Percentiles rank a stretch among this genome's conserved stretches.
phyloP scores from a whole-genome alignment of 331 rosid species.

The Erythrophleum ivorense region DNA sequence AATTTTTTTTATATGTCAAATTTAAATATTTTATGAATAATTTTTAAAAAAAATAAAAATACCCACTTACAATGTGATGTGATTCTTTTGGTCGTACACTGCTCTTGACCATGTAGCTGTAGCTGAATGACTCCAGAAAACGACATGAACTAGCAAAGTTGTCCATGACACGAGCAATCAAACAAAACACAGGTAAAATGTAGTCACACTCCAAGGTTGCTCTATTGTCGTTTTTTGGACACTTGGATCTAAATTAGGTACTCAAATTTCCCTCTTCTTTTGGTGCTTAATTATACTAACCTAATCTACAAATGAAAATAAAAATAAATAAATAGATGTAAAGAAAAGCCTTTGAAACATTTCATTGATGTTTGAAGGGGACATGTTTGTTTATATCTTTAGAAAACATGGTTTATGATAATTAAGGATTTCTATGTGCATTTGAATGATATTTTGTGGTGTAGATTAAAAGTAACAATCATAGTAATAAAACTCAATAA shows the following conservation, averaged over 20 bases:
- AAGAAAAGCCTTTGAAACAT: slow-evolving; percentile 30
- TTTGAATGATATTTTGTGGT: slow-evolving; percentile 17
- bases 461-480: slow-evolving; percentile 25
- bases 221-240: slow-evolving; percentile 55
- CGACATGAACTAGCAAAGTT: slow-evolving; percentile 48
- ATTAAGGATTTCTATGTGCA: not conserved
- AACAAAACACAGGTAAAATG: slow-evolving; percentile 50
- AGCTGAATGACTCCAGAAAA: slow-evolving; percentile 45
- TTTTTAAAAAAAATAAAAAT: too few relatives aligned
- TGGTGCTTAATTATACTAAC: slow-evolving; percentile 15
- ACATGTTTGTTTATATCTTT: slow-evolving; percentile 36
- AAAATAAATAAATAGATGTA: not conserved
- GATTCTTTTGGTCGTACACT: not conserved
- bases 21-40: too few relatives aligned
- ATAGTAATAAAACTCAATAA: not conserved
- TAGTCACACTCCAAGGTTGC: slow-evolving; percentile 33
- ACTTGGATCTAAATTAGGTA: slow-evolving; percentile 41
- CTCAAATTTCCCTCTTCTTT: slow-evolving; percentile 35
- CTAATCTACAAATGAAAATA: not conserved
- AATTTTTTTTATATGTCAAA: too few relatives aligned
- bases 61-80: not conserved
- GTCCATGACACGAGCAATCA: slow-evolving; percentile 47
- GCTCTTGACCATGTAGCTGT: not conserved
- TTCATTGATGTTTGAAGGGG: slow-evolving; percentile 41
- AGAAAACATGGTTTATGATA: not conserved